A percentile compares a stretch with the other conserved stretches of the same genome.
Conservation (phyloP, 164 flowering plant genomes). For the Aristolochia contorta region DNA sequence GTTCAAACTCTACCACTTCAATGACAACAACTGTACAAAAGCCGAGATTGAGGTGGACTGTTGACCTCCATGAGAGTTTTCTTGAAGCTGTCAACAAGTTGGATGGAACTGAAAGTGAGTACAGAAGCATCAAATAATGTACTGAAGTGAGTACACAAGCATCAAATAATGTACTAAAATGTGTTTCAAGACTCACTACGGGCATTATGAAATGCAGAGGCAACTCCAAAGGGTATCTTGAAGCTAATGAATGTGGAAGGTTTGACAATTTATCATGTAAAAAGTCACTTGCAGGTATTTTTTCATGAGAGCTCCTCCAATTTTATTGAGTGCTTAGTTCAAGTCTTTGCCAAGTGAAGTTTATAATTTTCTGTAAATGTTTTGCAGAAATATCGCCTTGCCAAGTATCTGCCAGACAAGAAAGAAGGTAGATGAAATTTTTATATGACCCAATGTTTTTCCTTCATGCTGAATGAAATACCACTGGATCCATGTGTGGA, state of each 20-base stretch:
- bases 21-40: constrained; percentile 19
- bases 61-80: constrained; percentile 65
- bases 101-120: constrained; percentile 62
- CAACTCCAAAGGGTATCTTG: constrained; percentile 62
- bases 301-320: neutral
- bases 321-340: neutral
- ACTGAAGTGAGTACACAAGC: too few relatives aligned
- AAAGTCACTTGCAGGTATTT: constrained; percentile 62
- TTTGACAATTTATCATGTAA: constrained; percentile 61
- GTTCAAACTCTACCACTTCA: constrained; percentile 26
- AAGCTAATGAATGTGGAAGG: constrained; percentile 53
- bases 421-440: constrained; percentile 40
- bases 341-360: neutral
- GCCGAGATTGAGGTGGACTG: constrained; percentile 64
- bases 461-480: neutral
- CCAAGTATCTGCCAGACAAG: constrained; percentile 48
- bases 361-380: constrained; percentile 2
- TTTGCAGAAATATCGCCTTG: constrained; percentile 64
- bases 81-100: constrained; percentile 57
- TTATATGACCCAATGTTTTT: too few relatives aligned
- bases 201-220: constrained; percentile 33
- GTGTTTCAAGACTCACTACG: constrained; percentile 30
- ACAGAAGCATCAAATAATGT: constrained; percentile 32
- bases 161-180: constrained; percentile 46
- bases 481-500: neutral